These are phyloP conservation scores for Boletus subcaerulescens DNA, from an alignment of 768 basidiomycete genomes.

Conservation along the genomic window DNA sequence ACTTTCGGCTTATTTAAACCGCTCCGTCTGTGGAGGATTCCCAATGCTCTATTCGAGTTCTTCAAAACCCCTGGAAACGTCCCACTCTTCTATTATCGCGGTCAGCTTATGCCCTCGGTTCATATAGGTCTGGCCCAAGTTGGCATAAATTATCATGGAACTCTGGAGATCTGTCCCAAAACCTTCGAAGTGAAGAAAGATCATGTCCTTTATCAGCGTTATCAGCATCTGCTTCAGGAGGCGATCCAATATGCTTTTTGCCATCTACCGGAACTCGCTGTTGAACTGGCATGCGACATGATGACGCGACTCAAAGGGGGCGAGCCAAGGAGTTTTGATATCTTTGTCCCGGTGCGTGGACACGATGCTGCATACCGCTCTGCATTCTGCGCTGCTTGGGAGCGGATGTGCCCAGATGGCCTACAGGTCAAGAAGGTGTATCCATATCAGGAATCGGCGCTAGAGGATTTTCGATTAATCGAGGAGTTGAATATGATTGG, in stretches of 20 bases:
- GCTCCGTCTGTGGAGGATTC: conserved; percentile 7
- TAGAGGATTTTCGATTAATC: conserved; percentile 8
- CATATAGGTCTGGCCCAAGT: conserved; percentile 1
- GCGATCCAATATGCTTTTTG: conserved; percentile 12
- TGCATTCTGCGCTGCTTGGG: conserved; percentile 9
- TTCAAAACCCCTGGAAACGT: conserved; percentile 11
- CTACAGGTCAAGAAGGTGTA: neutral
- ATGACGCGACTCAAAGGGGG: neutral
- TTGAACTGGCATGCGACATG: conserved; percentile 15
- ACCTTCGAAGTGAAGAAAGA: conserved; percentile 1
- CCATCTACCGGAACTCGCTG: conserved; percentile 12
- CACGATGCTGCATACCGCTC: conserved; percentile 5
- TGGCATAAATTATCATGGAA: conserved; percentile 16
- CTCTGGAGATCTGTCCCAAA: conserved; percentile 8
- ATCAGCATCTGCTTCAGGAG: conserved; percentile 7
- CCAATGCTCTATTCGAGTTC: conserved; percentile 15
- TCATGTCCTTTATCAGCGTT: conserved; percentile 8
- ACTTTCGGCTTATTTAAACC: conserved; percentile 13
- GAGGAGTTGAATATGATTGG: conserved; percentile 16
- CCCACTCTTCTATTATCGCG: conserved; percentile 15
- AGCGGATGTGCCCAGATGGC: neutral
- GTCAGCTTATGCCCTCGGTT: conserved; percentile 11
- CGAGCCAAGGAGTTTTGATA: neutral
- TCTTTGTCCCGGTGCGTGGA: neutral
- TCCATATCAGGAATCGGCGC: conserved; percentile 2